Conservation (phyloP, 2,329 filamentous ascomycete species). For the Shiraia bambusicola region DNA sequence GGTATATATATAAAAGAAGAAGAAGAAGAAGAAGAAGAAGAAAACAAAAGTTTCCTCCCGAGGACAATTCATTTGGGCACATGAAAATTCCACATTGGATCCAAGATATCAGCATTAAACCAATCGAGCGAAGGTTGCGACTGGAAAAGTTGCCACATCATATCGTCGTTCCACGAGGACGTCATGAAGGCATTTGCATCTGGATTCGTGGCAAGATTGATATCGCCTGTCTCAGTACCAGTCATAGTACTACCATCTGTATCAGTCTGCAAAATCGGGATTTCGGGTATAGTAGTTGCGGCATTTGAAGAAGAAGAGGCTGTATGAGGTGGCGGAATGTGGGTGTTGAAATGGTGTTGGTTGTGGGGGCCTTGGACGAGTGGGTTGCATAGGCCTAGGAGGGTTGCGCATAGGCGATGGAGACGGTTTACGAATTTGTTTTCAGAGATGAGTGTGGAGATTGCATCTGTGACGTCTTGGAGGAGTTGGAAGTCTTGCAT, state of each 20-base stretch:
- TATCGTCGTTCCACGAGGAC: conserved; percentile 35
- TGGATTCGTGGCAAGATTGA: background rate
- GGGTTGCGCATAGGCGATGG: conserved; percentile 30
- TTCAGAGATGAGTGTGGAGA: conserved; percentile 30
- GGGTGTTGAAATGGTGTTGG: background rate
- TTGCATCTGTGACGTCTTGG: conserved; percentile 29
- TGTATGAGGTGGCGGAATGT: background rate
- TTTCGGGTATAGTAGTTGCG: background rate
- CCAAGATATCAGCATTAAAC: conserved; percentile 38
- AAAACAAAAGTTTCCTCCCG: no score
- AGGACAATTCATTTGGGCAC: conserved; percentile 15
- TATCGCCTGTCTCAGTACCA: no score
- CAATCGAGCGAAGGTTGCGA: conserved; percentile 38
- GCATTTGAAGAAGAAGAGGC: no score
- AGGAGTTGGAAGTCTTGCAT: conserved; percentile 33
- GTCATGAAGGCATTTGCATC: conserved; percentile 9
- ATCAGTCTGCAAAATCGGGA: background rate
- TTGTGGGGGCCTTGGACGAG: conserved; percentile 17
- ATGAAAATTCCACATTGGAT: conserved; percentile 27
- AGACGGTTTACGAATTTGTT: conserved; percentile 35
- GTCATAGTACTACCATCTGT: no score
- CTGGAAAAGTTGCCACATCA: conserved; percentile 40
- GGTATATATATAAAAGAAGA: no score
- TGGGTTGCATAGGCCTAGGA: conserved; percentile 34
- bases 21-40: no score